Evolutionary conservation across 1,284 basidiomycete genomes (phyloP).

Genomic region (Xanthoconium separans): DNA sequence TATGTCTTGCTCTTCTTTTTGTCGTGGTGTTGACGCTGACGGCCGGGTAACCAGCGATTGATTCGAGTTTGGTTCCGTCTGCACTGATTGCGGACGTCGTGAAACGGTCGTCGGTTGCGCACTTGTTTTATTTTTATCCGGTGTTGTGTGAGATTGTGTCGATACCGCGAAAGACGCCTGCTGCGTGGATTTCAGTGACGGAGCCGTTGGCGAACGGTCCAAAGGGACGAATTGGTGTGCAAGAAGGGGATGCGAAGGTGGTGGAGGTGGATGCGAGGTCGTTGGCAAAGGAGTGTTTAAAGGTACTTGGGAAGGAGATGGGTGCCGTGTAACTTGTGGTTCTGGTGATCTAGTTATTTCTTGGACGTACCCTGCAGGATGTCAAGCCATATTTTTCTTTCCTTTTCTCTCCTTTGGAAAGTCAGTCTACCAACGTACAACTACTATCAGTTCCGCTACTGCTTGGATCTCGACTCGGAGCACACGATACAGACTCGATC

Average conservation of each 20-base stretch:
- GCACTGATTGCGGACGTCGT: slow-evolving; percentile 64
- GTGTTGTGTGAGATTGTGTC: slow-evolving; percentile 77
- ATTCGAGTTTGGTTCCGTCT: slow-evolving; percentile 45
- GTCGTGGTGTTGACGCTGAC: background rate
- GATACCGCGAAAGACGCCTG: slow-evolving; percentile 61
- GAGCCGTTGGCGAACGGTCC: background rate
- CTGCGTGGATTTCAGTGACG: slow-evolving; percentile 53
- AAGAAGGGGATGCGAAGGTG: slow-evolving; percentile 33
- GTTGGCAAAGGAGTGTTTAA: slow-evolving; percentile 69
- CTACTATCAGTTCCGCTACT: background rate
- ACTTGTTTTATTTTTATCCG: slow-evolving; percentile 84
- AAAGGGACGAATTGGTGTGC: slow-evolving; percentile 2
- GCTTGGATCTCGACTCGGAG: background rate
- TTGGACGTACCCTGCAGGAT: too few relatives aligned
- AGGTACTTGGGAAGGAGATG: slow-evolving; percentile 72
- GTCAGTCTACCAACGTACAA: background rate
- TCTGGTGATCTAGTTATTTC: background rate
- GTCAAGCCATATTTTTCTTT: too few relatives aligned
- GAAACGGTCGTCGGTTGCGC: slow-evolving; percentile 70
- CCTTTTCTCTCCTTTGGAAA: too few relatives aligned
- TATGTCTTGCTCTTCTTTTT: slow-evolving; percentile 29
- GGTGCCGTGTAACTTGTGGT: slow-evolving; percentile 43
- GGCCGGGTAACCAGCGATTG: slow-evolving; percentile 35
- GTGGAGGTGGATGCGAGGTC: slow-evolving; percentile 64
- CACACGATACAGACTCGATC: background rate